phyloP scores from a whole-genome alignment of 805 yeast species.

The Zygotorulaspora chibaensis region DNA sequence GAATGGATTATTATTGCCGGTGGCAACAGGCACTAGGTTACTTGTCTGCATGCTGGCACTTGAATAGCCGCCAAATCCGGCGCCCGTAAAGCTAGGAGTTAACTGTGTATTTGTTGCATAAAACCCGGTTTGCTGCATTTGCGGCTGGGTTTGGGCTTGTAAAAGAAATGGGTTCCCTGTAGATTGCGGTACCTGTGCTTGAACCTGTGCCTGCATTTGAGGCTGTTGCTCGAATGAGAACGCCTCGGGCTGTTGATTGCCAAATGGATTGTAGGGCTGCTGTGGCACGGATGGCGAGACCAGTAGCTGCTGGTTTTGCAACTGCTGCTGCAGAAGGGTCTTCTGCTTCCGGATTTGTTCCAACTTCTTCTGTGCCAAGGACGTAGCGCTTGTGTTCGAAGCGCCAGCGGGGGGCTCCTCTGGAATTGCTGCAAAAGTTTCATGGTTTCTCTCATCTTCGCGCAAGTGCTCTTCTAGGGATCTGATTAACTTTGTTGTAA shows the following conservation, averaged over 20 bases:
- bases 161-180: conserved; percentile 27
- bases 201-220: conserved; percentile 17
- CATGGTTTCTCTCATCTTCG: conserved; percentile 62
- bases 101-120: conserved; percentile 28
- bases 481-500: conserved; percentile 87
- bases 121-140: conserved; percentile 26
- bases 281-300: conserved; percentile 29
- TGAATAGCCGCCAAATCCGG: conserved; percentile 55
- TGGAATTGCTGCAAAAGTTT: conserved; percentile 17
- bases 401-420: conserved; percentile 10
- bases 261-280: conserved; percentile 35
- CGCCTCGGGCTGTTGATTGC: conserved; percentile 18
- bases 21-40: conserved; percentile 16
- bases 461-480: conserved; percentile 84
- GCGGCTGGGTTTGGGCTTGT: conserved; percentile 20
- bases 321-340: conserved; percentile 30
- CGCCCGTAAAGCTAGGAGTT: conserved; percentile 45
- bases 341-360: conserved; percentile 36
- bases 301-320: conserved; percentile 29
- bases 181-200: conserved; percentile 17
- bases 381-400: conserved; percentile 13
- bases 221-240: conserved; percentile 18
- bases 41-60: conserved; percentile 23
- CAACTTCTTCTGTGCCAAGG: conserved; percentile 33
- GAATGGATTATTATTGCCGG: conserved; percentile 40